A percentile compares a stretch with the other conserved stretches of the same genome.
These are phyloP conservation scores for Pulveroboletus sp. DNA, from an alignment of 768 basidiomycete genomes.

Conservation along the genomic window DNA sequence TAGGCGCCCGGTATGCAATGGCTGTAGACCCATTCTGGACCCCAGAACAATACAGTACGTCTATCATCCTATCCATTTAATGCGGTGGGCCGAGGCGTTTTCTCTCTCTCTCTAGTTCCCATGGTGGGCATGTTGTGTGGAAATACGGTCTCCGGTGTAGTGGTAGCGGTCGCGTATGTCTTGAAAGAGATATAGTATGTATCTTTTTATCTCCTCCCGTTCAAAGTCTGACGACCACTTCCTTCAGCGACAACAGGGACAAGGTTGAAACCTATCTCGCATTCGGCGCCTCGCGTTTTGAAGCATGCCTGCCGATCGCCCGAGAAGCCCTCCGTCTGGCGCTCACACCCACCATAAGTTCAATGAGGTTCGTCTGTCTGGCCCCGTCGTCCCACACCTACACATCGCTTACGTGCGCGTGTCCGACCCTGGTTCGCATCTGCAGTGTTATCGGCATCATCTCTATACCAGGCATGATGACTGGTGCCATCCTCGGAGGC, in stretches of 20 bases:
- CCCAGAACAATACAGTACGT: slow-evolving; percentile 74
- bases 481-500: slow-evolving; percentile 85
- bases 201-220: not conserved
- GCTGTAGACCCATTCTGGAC: slow-evolving; percentile 74
- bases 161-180: slow-evolving; percentile 66
- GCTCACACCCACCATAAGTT: slow-evolving; percentile 76
- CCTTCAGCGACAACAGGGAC: slow-evolving; percentile 69
- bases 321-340: slow-evolving; percentile 76
- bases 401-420: not conserved
- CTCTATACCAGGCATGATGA: slow-evolving; percentile 89
- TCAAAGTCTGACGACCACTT: not conserved
- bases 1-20: slow-evolving; percentile 77
- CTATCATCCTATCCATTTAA: not conserved
- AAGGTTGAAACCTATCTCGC: slow-evolving; percentile 84
- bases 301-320: slow-evolving; percentile 78
- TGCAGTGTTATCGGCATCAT: slow-evolving; percentile 69
- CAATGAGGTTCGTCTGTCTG: slow-evolving; percentile 60
- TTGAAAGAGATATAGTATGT: slow-evolving; percentile 72
- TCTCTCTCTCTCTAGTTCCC: slow-evolving; percentile 48
- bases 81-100: not conserved
- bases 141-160: slow-evolving; percentile 69
- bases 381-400: not conserved
- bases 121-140: slow-evolving; percentile 87
- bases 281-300: slow-evolving; percentile 78
- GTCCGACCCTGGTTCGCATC: not conserved